These are phyloP conservation scores for Baudoinia panamericana DNA, from an alignment of 495 filamentous ascomycete species.

Conservation along the genomic window DNA sequence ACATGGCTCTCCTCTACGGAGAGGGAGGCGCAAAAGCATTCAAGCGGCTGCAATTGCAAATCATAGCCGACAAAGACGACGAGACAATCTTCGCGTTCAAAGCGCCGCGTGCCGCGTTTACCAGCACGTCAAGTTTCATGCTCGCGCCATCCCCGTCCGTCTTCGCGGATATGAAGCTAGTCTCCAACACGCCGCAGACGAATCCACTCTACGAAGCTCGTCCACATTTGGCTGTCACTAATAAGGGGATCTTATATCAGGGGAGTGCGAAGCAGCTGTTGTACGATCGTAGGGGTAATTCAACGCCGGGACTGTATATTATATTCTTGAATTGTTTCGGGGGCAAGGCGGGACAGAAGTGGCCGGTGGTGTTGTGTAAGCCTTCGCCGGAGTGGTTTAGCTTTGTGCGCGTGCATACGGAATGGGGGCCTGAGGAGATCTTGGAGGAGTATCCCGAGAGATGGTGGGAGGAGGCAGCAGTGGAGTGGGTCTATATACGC, in stretches of 20 bases:
- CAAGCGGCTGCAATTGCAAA: constrained; percentile 23
- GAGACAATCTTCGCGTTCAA: constrained; percentile 16
- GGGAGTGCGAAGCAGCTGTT: neutral
- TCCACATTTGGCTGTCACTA: constrained; percentile 1
- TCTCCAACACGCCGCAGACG: neutral
- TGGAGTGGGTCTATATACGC: too few species aligned
- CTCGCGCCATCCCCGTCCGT: neutral
- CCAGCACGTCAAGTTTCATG: neutral
- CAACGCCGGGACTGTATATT: neutral
- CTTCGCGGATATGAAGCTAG: neutral
- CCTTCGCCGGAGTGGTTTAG: neutral
- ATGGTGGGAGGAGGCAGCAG: too few species aligned
- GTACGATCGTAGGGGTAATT: neutral
- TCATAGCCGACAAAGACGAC: constrained; percentile 20
- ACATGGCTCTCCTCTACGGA: constrained; percentile 21
- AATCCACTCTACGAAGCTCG: neutral
- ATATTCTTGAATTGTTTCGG: neutral
- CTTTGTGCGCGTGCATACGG: neutral
- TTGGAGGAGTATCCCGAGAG: too few species aligned
- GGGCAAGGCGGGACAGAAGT: neutral
- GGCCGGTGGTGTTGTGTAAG: neutral
- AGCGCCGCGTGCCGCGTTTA: neutral
- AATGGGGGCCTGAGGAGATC: too few species aligned
- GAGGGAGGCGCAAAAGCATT: constrained; percentile 24
- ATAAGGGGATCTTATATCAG: neutral